Base-by-base conservation (phyloP, 495 filamentous ascomycete species). In the Apiosordaria backusii region DNA sequence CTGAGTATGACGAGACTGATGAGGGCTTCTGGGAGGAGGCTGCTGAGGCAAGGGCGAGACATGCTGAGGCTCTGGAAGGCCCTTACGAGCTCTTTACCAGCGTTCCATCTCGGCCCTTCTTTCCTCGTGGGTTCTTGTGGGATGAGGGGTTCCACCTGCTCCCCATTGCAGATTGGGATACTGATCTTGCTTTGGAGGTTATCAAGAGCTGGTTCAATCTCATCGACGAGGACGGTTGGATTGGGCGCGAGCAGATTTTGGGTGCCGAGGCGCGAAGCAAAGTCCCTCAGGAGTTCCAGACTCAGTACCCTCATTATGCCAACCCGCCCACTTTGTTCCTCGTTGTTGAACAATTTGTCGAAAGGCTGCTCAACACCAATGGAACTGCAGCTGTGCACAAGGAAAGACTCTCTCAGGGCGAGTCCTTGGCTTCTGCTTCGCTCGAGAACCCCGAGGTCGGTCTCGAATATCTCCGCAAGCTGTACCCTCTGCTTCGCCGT, bases 161-260 rank as follows among this genome's bases (percentile, higher is more conserved):
- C 63, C 96, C 96, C 19, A 86, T 99, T 57, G 84, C 90, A 22
- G 96, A 98, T 69, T 99, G 92, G 87, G 95, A 99, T 72, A 87
- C 91, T 35, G 93, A 97, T 74, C 85, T 99, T 57, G 89, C 91
- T 0, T 88, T 99, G 23, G 92, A 97, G 65, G 90, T 98, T 65
- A 88, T 98, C 63, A 92, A 90, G 80, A 96, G 90, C 76, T 99
- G 96, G 96, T 92, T 97, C 77, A 91, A 88, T 65, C 84, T 96
- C 4, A 96, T 97, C 84, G 95, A 99, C 71, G 92, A 95, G 52
- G 93, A 98, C 73, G 95, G 95, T 57, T 99, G 95, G 95, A 98
- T 99, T 78, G 92, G 87, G 4, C 90, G 95, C 52, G 95, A 99
- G 77, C 96, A 98, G 77, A 99, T 99, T 62, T 85, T 99, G 9